Base-by-base conservation (phyloP, 2,329 filamentous ascomycete genomes). In the Pseudohalonectria lignicola region DNA sequence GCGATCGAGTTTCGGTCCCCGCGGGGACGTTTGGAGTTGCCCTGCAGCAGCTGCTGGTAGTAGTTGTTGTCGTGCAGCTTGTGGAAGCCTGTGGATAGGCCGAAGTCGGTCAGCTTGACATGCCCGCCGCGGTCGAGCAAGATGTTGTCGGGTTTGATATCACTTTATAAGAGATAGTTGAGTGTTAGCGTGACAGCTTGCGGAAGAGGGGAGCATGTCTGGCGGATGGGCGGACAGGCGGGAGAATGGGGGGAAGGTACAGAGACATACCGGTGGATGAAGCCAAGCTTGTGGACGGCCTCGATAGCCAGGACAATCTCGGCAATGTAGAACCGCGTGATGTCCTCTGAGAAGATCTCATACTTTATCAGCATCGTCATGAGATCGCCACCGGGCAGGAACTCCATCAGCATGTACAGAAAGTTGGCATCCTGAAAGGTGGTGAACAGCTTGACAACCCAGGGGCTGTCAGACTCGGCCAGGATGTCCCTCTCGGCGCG, bases 311-410 rank as follows among this genome's bases (percentile, higher is more conserved):
- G 74, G 18, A 94, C 86, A 51, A 96, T 90, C 61, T 98, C 90
- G 18, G 92, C 92, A 76, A 98, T 98, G 63, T 98, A 98, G 63
- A 98, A 98, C 15, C 92, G 79, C 21, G 92, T 98, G 49, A 98
- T 96, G 49, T 98, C 92, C 60, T 96, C 90, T 0, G 87, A 94
- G 61, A 98, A 98, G 59, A 98, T 95, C 60, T 98, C 92, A 55
- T 98, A 98, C 71, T 96, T 98, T 68, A 98, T 98, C 49, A 98
- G 71, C 92, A 98, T 98, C 4, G 92, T 98, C 92, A 98, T 98
- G 59, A 98, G 63, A 66, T 98, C 92, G 60, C 92, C 92, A 60
- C 92, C 92, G 7, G 92, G 92, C 60, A 98, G 74, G 63, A 96
- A 98, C 63, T 98, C 92, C 92, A 98, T 98, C 44, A 98, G 71